Percentiles rank a stretch among this genome's conserved stretches.
phyloP scores from a whole-genome alignment of 2,329 filamentous ascomycete species.

The Tricladium varicosporioides region DNA sequence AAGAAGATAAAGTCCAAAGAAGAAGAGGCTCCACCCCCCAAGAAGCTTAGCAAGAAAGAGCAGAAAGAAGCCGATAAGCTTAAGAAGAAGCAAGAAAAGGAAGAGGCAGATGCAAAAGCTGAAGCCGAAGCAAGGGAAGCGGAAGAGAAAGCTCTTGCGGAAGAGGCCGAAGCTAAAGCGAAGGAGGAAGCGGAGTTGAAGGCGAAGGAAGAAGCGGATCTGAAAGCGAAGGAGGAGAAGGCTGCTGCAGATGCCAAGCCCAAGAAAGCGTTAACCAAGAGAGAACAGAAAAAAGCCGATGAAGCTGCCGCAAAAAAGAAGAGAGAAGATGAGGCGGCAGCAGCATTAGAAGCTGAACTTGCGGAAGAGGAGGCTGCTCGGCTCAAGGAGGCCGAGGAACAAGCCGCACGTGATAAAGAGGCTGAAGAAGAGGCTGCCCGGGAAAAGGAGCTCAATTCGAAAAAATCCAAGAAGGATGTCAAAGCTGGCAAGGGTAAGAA shows the following conservation, averaged over 20 bases:
- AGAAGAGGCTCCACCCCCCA: conserved; percentile 34
- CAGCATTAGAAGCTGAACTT: conserved; percentile 43
- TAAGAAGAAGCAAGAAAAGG: conserved; percentile 31
- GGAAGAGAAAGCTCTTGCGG: conserved; percentile 31
- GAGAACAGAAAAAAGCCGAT: conserved; percentile 50
- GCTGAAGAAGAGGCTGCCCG: conserved; percentile 37
- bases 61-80: conserved; percentile 46
- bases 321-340: conserved; percentile 41
- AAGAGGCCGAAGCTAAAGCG: conserved; percentile 33
- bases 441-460: conserved; percentile 38
- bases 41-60: conserved; percentile 50
- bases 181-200: conserved; percentile 18
- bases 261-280: conserved; percentile 43
- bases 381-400: conserved; percentile 39
- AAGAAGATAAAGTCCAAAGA: conserved; percentile 43
- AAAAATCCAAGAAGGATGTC: conserved; percentile 33
- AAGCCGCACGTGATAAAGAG: conserved; percentile 35
- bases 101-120: conserved; percentile 36
- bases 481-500: conserved; percentile 39
- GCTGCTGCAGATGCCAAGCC: conserved; percentile 4
- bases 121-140: conserved; percentile 43
- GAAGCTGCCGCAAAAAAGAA: conserved; percentile 33
- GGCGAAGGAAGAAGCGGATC: conserved; percentile 1
- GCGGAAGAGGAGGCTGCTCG: conserved; percentile 46
- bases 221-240: not conserved